Evolutionary conservation across 176 grass and related monocot species (phyloP).

Genomic region (Coix lacrymajobi): DNA sequence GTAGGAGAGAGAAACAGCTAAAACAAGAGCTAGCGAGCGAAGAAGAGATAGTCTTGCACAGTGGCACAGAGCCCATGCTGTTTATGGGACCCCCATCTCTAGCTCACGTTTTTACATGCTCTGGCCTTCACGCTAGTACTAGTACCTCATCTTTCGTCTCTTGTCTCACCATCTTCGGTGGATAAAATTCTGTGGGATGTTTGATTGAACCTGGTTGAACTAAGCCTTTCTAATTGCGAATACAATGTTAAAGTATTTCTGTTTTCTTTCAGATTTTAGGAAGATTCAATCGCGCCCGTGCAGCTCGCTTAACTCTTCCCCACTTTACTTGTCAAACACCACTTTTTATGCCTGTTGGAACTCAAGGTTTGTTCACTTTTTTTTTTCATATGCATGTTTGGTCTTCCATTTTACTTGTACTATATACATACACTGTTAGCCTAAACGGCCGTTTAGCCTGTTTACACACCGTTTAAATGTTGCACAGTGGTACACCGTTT

Average conservation of each 20-base stretch:
- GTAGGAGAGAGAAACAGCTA: background rate
- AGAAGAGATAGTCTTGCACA: background rate
- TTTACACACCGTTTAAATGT: too few relatives aligned
- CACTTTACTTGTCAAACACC: conserved; percentile 92
- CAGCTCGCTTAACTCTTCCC: conserved; percentile 75
- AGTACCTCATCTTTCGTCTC: too few relatives aligned
- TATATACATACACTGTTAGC: background rate
- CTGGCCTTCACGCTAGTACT: too few relatives aligned
- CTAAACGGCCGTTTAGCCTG: too few relatives aligned
- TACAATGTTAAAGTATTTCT: conserved; percentile 8
- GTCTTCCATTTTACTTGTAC: background rate
- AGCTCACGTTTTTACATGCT: too few relatives aligned
- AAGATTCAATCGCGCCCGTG: conserved; percentile 91
- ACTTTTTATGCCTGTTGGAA: conserved; percentile 98
- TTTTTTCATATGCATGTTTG: background rate
- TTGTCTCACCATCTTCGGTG: background rate
- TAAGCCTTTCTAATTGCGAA: background rate
- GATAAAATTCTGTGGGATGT: conserved; percentile 14
- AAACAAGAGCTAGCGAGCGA: background rate
- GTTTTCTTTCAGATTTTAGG: conserved; percentile 65
- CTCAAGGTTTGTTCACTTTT: conserved; percentile 54
- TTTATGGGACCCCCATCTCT: background rate
- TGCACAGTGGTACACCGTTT: too few relatives aligned
- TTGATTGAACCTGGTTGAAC: background rate
- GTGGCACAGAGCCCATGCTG: background rate